Percentiles rank a stretch among this genome's conserved stretches.
phyloP scores from a whole-genome alignment of 2,329 filamentous ascomycete genomes.

The Rutstroemia sp. region DNA sequence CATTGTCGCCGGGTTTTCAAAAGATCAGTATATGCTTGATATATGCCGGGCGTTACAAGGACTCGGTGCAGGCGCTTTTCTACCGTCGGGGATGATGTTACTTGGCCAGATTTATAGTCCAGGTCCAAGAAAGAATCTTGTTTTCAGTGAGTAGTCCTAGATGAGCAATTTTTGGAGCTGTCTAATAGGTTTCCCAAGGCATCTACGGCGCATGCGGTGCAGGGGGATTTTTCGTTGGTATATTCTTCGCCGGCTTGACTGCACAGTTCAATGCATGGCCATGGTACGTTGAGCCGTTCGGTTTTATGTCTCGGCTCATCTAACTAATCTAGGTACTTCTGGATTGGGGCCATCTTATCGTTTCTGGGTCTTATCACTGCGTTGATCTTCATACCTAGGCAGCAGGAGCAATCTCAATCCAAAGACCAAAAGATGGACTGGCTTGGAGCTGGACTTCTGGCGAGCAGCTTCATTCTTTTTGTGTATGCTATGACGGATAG shows the following conservation, averaged over 20 bases:
- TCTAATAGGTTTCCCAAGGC: slow-evolving; percentile 1
- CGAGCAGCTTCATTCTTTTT: slow-evolving; percentile 57
- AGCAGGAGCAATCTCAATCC: slow-evolving; percentile 29
- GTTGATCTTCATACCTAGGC: slow-evolving; percentile 42
- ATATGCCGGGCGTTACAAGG: slow-evolving; percentile 65
- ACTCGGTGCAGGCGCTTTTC: slow-evolving; percentile 60
- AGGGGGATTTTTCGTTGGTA: slow-evolving; percentile 43
- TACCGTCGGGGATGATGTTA: slow-evolving; percentile 58
- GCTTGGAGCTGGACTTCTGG: slow-evolving; percentile 50
- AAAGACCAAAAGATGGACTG: slow-evolving; percentile 58
- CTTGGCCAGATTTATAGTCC: slow-evolving; percentile 55
- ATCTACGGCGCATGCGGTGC: slow-evolving; percentile 8
- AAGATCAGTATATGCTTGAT: slow-evolving; percentile 59
- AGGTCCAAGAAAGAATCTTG: slow-evolving; percentile 57
- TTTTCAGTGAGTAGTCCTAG: slow-evolving; percentile 32
- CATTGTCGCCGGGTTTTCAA: slow-evolving; percentile 60
- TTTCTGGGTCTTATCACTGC: slow-evolving; percentile 39
- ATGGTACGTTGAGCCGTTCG: slow-evolving; percentile 41
- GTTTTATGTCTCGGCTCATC: background rate
- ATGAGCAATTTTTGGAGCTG: background rate
- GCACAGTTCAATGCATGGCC: slow-evolving; percentile 52
- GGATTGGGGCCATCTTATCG: slow-evolving; percentile 49
- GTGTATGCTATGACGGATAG: slow-evolving; percentile 69
- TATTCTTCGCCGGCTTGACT: slow-evolving; percentile 56
- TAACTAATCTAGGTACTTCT: slow-evolving; percentile 38